A percentile compares a stretch with the other conserved stretches of the same genome.
Conservation (phyloP, 2,329 filamentous ascomycete genomes). For the Incumbomyces lentus region DNA sequence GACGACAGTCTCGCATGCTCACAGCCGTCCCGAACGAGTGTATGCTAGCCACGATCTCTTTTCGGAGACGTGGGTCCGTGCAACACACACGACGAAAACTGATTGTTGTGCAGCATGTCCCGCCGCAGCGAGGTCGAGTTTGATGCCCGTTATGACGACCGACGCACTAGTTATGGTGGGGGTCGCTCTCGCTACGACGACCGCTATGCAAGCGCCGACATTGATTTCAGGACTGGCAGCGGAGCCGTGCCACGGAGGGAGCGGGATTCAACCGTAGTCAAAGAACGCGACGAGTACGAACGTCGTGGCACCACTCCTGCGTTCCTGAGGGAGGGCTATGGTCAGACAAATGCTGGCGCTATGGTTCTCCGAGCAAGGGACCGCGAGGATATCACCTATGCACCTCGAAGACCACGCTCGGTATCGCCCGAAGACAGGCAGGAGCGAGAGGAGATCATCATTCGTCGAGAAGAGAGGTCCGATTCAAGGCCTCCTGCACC, state of each 20-base stretch:
- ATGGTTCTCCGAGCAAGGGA: slow-evolving; percentile 25
- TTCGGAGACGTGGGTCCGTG: no score
- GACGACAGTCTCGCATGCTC: no score
- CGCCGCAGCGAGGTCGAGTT: slow-evolving; percentile 28
- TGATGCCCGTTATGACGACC: slow-evolving; percentile 38
- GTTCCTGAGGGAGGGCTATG: slow-evolving; percentile 27
- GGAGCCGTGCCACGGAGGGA: slow-evolving; percentile 34
- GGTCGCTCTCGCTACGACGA: slow-evolving; percentile 37
- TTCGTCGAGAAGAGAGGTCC: slow-evolving; percentile 20
- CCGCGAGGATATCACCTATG: slow-evolving; percentile 24
- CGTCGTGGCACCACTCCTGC: slow-evolving; percentile 21
- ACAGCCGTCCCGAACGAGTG: no score
- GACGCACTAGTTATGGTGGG: slow-evolving; percentile 39
- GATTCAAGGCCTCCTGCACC: slow-evolving; percentile 8
- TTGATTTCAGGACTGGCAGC: slow-evolving; percentile 30
- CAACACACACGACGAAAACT: no score
- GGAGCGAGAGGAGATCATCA: slow-evolving; percentile 27
- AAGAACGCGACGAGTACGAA: slow-evolving; percentile 10
- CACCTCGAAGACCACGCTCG: slow-evolving; percentile 18
- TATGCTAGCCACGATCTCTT: no score
- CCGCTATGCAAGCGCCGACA: slow-evolving; percentile 40
- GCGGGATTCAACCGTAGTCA: slow-evolving; percentile 23
- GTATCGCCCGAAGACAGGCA: slow-evolving; percentile 19
- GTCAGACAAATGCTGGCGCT: slow-evolving; percentile 23
- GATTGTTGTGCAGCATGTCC: slow-evolving; percentile 26